Evolutionary conservation across 805 yeast genomes (phyloP), one percentile per base, ranked within the genome.

Genomic region (Candida xiaguanensis): DNA sequence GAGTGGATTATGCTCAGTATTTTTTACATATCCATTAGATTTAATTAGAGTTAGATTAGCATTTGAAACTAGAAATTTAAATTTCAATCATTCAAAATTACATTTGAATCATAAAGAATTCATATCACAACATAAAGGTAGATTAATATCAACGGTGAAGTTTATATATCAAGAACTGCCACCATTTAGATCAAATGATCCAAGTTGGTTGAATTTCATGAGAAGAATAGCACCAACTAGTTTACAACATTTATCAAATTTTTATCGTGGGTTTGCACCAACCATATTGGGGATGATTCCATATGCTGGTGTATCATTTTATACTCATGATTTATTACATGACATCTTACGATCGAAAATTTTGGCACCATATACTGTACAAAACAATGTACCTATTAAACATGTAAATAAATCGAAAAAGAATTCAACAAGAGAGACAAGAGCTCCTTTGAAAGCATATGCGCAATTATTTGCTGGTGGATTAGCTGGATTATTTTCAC

Each of bases 381-480:
- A 54, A 36, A 38, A 55, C 9, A 58, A 88, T 5, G 67, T 79
- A 2, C 61, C 66, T 8, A 74, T 77, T 48, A 73, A 86, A 0
- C 78, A 65, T 16, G 27, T 41, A 4, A 39, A 27, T n/a, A 42
- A 39, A 27, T 41, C 30, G 16, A 34, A 39, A 23, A 41, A 31
- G 19, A 38, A 41, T 25, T 60, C 50, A 45, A 52, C 67, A 16
- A 50, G 67, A 44, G 75, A 71, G 45, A 54, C 67, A 18, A 65
- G 91, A 43, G 63, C 67, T 14, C 97, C 96, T 1, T 70, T 93
- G 38, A 75, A 71, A 46, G 85, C 88, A 1, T 87, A 95, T 88
- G 98, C 98, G 2, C 97, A 93, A 65, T 70, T 93, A 34, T 55
- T 78, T 3, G 96, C 98, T 5, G 99, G 99, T 40, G 99, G 98